Evolutionary conservation across 2,329 filamentous ascomycete genomes (phyloP), one percentile per base, ranked within the genome.

Genomic region (Aphanocladium album): DNA sequence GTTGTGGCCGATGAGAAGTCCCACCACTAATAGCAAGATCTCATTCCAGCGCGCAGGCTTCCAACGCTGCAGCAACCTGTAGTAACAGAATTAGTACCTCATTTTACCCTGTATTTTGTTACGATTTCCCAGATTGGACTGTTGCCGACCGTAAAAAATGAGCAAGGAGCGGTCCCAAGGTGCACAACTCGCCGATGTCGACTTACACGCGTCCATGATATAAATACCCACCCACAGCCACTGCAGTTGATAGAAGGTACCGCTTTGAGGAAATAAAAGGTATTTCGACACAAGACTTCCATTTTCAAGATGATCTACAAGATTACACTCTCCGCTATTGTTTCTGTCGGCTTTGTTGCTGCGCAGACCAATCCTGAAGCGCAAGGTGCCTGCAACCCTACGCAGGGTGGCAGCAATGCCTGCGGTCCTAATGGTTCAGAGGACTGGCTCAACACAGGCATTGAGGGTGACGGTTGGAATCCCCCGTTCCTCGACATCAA

Each of bases 401-500:
- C 65, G 2, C 56, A 60, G 43, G 67, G 65, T 33, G 66, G 66
- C 19, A 57, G 39, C 6, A 62, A 62, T 35, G 64, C 65, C 17
- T 68, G 66, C 47, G 64, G 65, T 5, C 64, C 62, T 50, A 67
- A 66, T 39, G 69, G 69, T 35, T 69, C 68, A 12, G 67, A 70
- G 58, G 64, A 65, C 9, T 71, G 70, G 68, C 67, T 71, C 52
- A 71, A 71, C 63, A 68, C 63, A 3, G 69, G 68, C 46, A 25
- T 72, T 21, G 62, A 63, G 35, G 63, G 50, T 37, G 57, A 62
- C 27, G 72, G 72, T 41, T 74, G 72, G 71, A 65, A 71, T 23
- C 71, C 71, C 3, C 72, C 72, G 1, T 72, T 65, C 64, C 67
- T 74, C 30, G 63, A 67, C 61, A 70, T 70, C 62, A 67, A 69